These are phyloP conservation scores for Brassica nigra DNA, from an alignment of 345 rosid genomes.

Conservation along the genomic window DNA sequence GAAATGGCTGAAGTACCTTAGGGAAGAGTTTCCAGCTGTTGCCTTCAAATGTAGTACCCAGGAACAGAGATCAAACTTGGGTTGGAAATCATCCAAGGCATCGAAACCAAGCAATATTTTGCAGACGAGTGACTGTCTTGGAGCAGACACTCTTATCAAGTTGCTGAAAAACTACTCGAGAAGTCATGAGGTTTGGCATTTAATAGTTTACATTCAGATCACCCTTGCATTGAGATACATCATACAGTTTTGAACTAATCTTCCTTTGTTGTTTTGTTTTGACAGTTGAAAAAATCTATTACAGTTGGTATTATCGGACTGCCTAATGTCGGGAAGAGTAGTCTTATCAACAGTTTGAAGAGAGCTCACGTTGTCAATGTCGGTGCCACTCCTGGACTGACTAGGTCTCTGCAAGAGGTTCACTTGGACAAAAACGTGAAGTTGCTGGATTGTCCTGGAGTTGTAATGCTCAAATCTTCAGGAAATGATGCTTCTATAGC, in stretches of 20 bases:
- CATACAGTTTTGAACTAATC: neutral
- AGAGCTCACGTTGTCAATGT: constrained; percentile 89
- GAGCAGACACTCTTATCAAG: constrained; percentile 92
- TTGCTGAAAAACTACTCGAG: constrained; percentile 91
- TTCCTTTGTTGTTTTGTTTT: constrained; percentile 17
- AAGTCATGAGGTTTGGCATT: constrained; percentile 72
- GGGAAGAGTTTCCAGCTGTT: constrained; percentile 95
- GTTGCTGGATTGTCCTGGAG: constrained; percentile 95
- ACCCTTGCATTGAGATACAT: neutral
- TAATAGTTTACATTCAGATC: neutral
- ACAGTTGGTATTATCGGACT: constrained; percentile 92
- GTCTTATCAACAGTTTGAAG: constrained; percentile 97
- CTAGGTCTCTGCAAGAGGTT: constrained; percentile 94
- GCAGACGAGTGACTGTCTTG: constrained; percentile 97
- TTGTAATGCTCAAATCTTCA: constrained; percentile 84
- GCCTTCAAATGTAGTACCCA: constrained; percentile 97
- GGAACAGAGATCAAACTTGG: constrained; percentile 86
- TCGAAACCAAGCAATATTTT: constrained; percentile 65
- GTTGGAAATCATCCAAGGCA: constrained; percentile 83
- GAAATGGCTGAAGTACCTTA: constrained; percentile 90
- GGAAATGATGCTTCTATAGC: constrained; percentile 72
- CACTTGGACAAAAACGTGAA: constrained; percentile 90
- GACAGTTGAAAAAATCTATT: constrained; percentile 87
- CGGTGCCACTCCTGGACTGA: constrained; percentile 94
- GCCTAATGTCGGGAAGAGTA: constrained; percentile 99